phyloP scores from a whole-genome alignment of 148 eudicot genomes.

The Amaranthus hypochondriacus region DNA sequence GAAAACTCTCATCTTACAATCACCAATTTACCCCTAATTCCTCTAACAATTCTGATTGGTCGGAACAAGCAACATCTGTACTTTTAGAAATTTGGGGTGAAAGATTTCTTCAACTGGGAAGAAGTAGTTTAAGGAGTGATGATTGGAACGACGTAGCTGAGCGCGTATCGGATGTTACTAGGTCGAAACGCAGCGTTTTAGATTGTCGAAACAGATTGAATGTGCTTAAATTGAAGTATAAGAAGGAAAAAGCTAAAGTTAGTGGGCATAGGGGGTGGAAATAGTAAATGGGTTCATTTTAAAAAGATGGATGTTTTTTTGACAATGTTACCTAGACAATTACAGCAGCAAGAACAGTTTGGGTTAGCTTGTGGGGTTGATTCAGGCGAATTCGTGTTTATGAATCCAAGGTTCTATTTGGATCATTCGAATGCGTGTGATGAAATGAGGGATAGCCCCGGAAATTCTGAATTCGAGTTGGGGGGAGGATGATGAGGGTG shows the following conservation, averaged over 20 bases:
- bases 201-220: conserved; percentile 78
- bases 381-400: conserved; percentile 92
- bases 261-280: conserved; percentile 38
- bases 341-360: conserved; percentile 43
- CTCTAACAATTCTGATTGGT: conserved; percentile 37
- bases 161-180: conserved; percentile 56
- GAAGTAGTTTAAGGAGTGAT: conserved; percentile 74
- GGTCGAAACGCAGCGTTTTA: conserved; percentile 35
- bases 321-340: conserved; percentile 50
- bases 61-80: conserved; percentile 53
- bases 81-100: conserved; percentile 84
- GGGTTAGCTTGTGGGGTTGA: conserved; percentile 88
- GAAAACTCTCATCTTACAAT: conserved; percentile 46
- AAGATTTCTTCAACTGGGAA: conserved; percentile 62
- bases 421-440: conserved; percentile 71
- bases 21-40: conserved; percentile 44
- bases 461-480: conserved; percentile 46
- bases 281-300: conserved; percentile 67
- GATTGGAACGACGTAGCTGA: conserved; percentile 89
- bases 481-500: conserved; percentile 41
- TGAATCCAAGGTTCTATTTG: conserved; percentile 81
- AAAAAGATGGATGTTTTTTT: conserved; percentile 74
- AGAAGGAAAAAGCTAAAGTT: conserved; percentile 60
- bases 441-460: conserved; percentile 97
- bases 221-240: conserved; percentile 69